phyloP scores from a whole-genome alignment of 2,329 filamentous ascomycete genomes.

The Arthrocladium fulminans region DNA sequence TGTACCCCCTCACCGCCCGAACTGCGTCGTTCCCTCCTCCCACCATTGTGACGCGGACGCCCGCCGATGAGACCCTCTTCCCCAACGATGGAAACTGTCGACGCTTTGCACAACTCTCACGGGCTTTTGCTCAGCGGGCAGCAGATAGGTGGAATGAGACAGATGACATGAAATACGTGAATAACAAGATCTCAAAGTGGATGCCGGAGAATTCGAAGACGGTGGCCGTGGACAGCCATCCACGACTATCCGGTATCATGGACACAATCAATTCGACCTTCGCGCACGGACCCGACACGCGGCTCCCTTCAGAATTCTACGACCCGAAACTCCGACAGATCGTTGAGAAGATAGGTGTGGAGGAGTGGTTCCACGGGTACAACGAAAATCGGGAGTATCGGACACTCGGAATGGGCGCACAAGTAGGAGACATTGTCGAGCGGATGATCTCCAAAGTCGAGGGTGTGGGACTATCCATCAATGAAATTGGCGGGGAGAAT shows the following conservation, averaged over 20 bases:
- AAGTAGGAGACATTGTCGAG: conserved; percentile 74
- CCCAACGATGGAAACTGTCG: conserved; percentile 69
- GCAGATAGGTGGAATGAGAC: conserved; percentile 66
- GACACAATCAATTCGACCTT: conserved; percentile 85
- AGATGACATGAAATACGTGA: conserved; percentile 75
- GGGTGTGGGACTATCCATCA: conserved; percentile 45
- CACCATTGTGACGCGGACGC: conserved; percentile 56
- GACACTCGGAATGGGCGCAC: conserved; percentile 72
- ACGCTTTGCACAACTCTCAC: conserved; percentile 59
- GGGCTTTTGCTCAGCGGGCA: conserved; percentile 62
- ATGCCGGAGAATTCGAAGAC: conserved; percentile 63
- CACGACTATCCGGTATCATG: conserved; percentile 81
- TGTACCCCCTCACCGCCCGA: conserved; percentile 55
- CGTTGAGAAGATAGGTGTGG: conserved; percentile 64
- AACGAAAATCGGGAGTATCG: conserved; percentile 78
- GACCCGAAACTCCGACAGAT: conserved; percentile 61
- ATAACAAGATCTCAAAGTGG: conserved; percentile 67
- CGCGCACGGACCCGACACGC: conserved; percentile 72
- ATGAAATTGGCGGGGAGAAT: conserved; percentile 38
- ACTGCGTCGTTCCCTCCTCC: conserved; percentile 49
- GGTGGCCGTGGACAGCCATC: conserved; percentile 75
- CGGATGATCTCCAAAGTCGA: conserved; percentile 64
- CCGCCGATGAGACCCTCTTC: conserved; percentile 66
- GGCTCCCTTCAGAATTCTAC: conserved; percentile 78
- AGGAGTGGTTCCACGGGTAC: conserved; percentile 92